Percentiles rank a stretch among this genome's conserved stretches.
Evolutionary conservation across 176 grass and related monocot genomes (phyloP).

Genomic region (Carex kokanica): DNA sequence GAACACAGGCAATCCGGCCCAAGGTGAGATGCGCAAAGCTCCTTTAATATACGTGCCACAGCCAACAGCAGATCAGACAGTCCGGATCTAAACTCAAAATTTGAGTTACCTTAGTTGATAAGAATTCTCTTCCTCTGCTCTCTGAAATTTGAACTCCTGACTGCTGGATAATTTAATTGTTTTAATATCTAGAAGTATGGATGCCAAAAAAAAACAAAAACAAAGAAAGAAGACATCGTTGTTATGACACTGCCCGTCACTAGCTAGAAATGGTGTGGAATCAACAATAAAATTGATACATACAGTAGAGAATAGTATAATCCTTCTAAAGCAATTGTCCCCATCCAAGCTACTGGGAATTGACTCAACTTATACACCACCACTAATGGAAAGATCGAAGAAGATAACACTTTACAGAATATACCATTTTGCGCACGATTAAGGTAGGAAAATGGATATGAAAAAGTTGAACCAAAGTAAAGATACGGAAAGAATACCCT

Average conservation of each 20-base stretch:
- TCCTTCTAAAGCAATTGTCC: conserved; percentile 15
- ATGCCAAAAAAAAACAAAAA: not conserved
- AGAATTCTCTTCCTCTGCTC: too few species aligned
- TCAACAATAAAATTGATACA: too few species aligned
- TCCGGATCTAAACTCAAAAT: too few species aligned
- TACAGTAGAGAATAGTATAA: not conserved
- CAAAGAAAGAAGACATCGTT: not conserved
- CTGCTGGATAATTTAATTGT: not conserved
- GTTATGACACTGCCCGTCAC: not conserved
- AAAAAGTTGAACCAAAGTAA: not conserved
- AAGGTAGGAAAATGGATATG: conserved; percentile 4
- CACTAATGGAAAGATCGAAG: conserved; percentile 25
- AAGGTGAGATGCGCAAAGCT: too few species aligned
- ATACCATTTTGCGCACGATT: conserved; percentile 9
- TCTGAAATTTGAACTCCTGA: not conserved
- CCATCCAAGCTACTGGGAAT: conserved; percentile 10
- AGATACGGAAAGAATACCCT: not conserved
- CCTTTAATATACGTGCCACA: too few species aligned
- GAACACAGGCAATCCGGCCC: too few species aligned
- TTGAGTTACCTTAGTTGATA: too few species aligned
- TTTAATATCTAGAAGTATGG: not conserved
- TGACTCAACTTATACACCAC: not conserved
- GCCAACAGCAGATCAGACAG: too few species aligned
- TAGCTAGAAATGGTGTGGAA: too few species aligned
- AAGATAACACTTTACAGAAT: conserved; percentile 17